phyloP scores from a whole-genome alignment of 768 basidiomycete species.

The Inosperma sp. region DNA sequence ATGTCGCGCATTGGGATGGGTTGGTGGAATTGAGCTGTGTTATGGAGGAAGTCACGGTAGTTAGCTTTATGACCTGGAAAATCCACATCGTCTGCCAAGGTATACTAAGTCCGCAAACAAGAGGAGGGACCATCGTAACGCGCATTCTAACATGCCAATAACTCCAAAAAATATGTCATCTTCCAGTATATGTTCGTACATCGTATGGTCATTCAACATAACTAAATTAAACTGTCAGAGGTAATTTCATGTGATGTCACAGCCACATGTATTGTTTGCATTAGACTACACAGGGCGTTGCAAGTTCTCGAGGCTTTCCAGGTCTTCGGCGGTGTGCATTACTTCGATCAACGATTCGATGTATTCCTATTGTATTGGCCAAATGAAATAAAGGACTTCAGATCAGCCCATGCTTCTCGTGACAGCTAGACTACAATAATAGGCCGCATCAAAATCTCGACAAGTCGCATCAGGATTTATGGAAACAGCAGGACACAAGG shows the following conservation, averaged over 20 bases:
- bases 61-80: slow-evolving; percentile 96
- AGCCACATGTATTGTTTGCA: slow-evolving; percentile 91
- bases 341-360: slow-evolving; percentile 82
- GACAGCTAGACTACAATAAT: slow-evolving; percentile 13
- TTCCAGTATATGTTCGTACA: slow-evolving; percentile 93
- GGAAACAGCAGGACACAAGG: slow-evolving; percentile 7
- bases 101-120: too few species aligned
- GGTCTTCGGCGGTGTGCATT: slow-evolving; percentile 84
- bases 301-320: slow-evolving; percentile 85
- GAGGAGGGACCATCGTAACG: slow-evolving; percentile 15
- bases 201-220: slow-evolving; percentile 87
- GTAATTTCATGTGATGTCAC: too few species aligned
- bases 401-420: slow-evolving; percentile 12
- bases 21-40: slow-evolving; percentile 82
- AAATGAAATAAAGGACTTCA: too few species aligned
- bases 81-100: slow-evolving; percentile 81
- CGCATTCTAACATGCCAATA: slow-evolving; percentile 97
- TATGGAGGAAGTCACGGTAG: slow-evolving; percentile 88
- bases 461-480: slow-evolving; percentile 5
- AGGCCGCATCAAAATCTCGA: slow-evolving; percentile 11
- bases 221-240: too few species aligned
- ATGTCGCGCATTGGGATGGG: slow-evolving; percentile 81
- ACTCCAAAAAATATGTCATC: slow-evolving; percentile 92
- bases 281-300: slow-evolving; percentile 87
- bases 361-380: too few species aligned